Percentiles rank a stretch among this genome's conserved stretches.
These are phyloP conservation scores for Fomitopsis palustris DNA, from an alignment of 1,284 basidiomycete species.

Conservation along the genomic window DNA sequence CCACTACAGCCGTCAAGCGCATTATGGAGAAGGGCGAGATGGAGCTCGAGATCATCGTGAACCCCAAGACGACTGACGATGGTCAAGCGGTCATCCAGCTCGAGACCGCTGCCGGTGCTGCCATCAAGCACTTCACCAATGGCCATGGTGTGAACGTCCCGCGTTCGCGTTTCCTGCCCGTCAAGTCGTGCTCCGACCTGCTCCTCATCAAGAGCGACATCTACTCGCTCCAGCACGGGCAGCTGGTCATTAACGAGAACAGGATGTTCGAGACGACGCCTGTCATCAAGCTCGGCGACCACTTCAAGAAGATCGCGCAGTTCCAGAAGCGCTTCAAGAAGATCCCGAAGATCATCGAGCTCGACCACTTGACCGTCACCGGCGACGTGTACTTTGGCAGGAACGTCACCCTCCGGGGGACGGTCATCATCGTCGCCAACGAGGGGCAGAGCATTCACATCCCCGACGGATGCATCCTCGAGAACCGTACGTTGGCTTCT, in stretches of 20 bases:
- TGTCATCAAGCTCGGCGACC: constrained; percentile 96
- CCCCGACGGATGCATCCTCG: constrained; percentile 92
- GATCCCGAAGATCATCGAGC: constrained; percentile 90
- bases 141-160: constrained; percentile 98
- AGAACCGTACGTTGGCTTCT: constrained; percentile 64
- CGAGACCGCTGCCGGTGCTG: constrained; percentile 97
- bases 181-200: constrained; percentile 89
- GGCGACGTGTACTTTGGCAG: constrained; percentile 97
- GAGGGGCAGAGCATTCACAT: constrained; percentile 95
- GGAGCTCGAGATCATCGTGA: constrained; percentile 91
- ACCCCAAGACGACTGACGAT: constrained; percentile 86
- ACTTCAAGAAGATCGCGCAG: constrained; percentile 92
- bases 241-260: constrained; percentile 86
- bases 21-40: constrained; percentile 89
- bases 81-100: constrained; percentile 62
- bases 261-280: constrained; percentile 95
- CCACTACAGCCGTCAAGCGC: constrained; percentile 68
- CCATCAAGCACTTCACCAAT: constrained; percentile 95
- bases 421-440: constrained; percentile 86
- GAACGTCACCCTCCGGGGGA: constrained; percentile 86
- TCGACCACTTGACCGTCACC: constrained; percentile 96
- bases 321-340: constrained; percentile 99
- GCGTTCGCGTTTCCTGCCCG: constrained; percentile 95
- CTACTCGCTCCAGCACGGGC: constrained; percentile 94
- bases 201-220: constrained; percentile 97